A percentile compares a stretch with the other conserved stretches of the same genome.
phyloP scores from a whole-genome alignment of 192 early-diverging fungal species.

The Haplosporangium gracile region DNA sequence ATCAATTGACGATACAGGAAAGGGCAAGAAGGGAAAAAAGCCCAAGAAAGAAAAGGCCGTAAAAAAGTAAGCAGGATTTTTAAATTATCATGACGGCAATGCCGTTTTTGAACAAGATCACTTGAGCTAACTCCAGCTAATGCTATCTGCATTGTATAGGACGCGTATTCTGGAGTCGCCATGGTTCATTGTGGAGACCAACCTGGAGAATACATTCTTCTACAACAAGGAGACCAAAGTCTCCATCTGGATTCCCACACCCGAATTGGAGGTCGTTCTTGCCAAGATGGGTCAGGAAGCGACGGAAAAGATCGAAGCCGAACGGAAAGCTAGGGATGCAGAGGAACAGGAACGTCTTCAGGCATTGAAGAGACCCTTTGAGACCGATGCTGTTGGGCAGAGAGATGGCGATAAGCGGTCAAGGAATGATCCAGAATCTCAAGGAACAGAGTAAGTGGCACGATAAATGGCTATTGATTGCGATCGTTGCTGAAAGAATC shows the following conservation, averaged over 20 bases:
- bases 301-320: slow-evolving; percentile 38
- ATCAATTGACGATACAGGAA: slow-evolving; percentile 22
- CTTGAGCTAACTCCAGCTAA: neutral
- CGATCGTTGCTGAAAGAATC: neutral
- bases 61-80: slow-evolving; percentile 43
- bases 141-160: slow-evolving; percentile 30
- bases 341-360: slow-evolving; percentile 49
- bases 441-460: slow-evolving; percentile 51
- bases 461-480: neutral
- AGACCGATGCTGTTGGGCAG: neutral
- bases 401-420: slow-evolving; percentile 23
- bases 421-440: slow-evolving; percentile 16
- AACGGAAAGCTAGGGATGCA: slow-evolving; percentile 52
- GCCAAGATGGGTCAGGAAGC: slow-evolving; percentile 66
- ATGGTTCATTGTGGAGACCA: slow-evolving; percentile 84
- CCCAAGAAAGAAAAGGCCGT: slow-evolving; percentile 59
- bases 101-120: neutral
- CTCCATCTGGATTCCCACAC: slow-evolving; percentile 76
- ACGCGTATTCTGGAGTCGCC: slow-evolving; percentile 71
- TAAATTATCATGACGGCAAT: neutral
- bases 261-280: slow-evolving; percentile 66
- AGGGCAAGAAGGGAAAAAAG: slow-evolving; percentile 53
- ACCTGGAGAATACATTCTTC: slow-evolving; percentile 80
- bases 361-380: slow-evolving; percentile 32
- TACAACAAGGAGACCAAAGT: slow-evolving; percentile 77